Evolutionary conservation across 2,329 filamentous ascomycete species (phyloP), one percentile per base, ranked within the genome.

Genomic region (Paracamarosporium sp.): DNA sequence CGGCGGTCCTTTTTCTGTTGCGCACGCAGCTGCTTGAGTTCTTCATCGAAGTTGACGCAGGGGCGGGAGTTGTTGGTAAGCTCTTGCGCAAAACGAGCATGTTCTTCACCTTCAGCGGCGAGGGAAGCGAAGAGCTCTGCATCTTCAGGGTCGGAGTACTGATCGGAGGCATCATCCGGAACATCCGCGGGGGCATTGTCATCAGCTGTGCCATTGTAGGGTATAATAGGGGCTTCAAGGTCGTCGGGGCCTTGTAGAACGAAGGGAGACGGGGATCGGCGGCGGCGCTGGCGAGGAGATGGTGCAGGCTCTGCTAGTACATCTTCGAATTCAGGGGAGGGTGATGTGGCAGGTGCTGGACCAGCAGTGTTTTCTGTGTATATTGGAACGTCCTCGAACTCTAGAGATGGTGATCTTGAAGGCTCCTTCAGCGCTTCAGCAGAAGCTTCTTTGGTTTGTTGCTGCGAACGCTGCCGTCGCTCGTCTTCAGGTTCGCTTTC

Each of bases 1-100:
- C 95, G 87, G 1, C 93, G 89, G 70, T 99, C 95, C 73, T 96
- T 97, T 78, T 96, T 97, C 72, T 99, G 95, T 73, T 99, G 95
- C n/a, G 81, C 89, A 27, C 95, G 91, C 3, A 99, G 83, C 50
- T 93, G 89, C 64, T 90, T 91, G 12, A 99, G 84, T 73, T 99
- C 94, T 57, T 85, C 84, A 66, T 99, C 94, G 72, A 96, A 98
- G 44, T 93, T 88, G 43, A 89, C 86, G 30, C 87, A 86, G 4
- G 81, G 80, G 17, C 87, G 83, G 0, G 89, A 84, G 63, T 90
- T 90, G 69, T 91, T 86, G 75, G 96, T 97, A 11, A 99, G 83
- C 45, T 90, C 88, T 63, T 91, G 93, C 1, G 93, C 92, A 71
- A 99, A 99, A 5, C 94, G 88, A 4, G 91, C 93, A 71, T 99